These are phyloP conservation scores for Odontarrhena argentea DNA, from an alignment of 345 rosid species.

Conservation along the genomic window DNA sequence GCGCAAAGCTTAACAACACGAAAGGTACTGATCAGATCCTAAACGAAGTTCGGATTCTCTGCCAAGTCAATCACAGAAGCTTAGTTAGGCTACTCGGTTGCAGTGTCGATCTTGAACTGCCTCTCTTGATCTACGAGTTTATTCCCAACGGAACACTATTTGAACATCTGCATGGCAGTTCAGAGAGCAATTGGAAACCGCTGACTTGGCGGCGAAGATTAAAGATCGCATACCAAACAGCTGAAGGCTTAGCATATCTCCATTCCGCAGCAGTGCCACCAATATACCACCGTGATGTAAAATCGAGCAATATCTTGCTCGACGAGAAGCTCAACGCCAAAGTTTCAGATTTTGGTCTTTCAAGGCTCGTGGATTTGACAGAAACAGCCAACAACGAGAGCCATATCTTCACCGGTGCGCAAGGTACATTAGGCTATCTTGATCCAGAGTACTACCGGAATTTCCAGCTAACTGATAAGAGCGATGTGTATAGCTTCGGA, in stretches of 20 bases:
- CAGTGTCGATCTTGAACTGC: conserved; percentile 52
- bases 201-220: conserved; percentile 52
- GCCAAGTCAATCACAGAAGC: conserved; percentile 65
- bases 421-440: conserved; percentile 61
- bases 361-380: conserved; percentile 46
- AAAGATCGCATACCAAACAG: conserved; percentile 52
- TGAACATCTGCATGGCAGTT: conserved; percentile 49
- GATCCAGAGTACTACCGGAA: conserved; percentile 68
- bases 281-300: conserved; percentile 62
- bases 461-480: conserved; percentile 63
- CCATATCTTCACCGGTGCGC: conserved; percentile 62
- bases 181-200: conserved; percentile 33
- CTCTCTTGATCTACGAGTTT: conserved; percentile 62
- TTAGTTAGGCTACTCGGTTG: conserved; percentile 53
- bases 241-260: conserved; percentile 61
- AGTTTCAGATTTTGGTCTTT: conserved; percentile 61
- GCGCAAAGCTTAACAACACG: conserved; percentile 58
- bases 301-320: conserved; percentile 61
- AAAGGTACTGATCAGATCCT: conserved; percentile 56
- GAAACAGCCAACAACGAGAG: conserved; percentile 44
- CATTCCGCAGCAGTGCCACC: conserved; percentile 60
- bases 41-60: conserved; percentile 63
- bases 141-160: conserved; percentile 59
- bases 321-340: conserved; percentile 55
- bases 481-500: conserved; percentile 70